Conservation (phyloP, 139 green algal genomes). For the Dunaliella primolecta region DNA sequence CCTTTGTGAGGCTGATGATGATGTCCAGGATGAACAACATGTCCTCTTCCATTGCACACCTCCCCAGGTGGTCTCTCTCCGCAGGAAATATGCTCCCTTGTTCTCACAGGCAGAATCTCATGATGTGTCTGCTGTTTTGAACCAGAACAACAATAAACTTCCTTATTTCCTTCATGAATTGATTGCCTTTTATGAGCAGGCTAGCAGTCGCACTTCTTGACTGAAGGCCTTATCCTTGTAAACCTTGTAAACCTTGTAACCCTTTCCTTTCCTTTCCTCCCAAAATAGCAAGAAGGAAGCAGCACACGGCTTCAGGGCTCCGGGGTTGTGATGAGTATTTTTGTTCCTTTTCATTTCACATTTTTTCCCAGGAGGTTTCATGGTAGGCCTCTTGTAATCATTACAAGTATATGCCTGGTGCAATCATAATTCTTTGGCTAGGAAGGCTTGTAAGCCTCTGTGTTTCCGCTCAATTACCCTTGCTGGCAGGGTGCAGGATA, state of each 20-base stretch:
- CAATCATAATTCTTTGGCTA: too few relatives aligned
- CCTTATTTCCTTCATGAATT: not conserved
- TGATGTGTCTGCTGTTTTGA: not conserved
- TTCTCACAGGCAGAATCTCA: not conserved
- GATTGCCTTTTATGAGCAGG: not conserved
- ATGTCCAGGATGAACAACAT: not conserved
- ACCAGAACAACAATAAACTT: not conserved
- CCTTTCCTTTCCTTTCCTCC: too few relatives aligned
- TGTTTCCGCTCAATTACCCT: too few relatives aligned
- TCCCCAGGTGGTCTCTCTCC: not conserved
- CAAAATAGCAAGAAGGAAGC: too few relatives aligned
- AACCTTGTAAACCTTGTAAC: not conserved
- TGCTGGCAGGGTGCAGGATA: too few relatives aligned
- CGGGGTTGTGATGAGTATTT: too few relatives aligned
- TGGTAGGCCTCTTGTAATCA: too few relatives aligned
- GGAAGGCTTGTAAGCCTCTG: too few relatives aligned
- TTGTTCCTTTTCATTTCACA: too few relatives aligned
- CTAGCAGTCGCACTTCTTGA: not conserved
- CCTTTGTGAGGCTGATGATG: not conserved
- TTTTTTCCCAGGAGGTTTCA: too few relatives aligned
- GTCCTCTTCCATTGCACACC: not conserved
- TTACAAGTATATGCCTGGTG: too few relatives aligned
- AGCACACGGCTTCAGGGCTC: too few relatives aligned
- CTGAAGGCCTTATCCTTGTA: not conserved
- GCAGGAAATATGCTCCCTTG: not conserved